Conservation (phyloP, 345 rosid species). For the Luvunga scandens region DNA sequence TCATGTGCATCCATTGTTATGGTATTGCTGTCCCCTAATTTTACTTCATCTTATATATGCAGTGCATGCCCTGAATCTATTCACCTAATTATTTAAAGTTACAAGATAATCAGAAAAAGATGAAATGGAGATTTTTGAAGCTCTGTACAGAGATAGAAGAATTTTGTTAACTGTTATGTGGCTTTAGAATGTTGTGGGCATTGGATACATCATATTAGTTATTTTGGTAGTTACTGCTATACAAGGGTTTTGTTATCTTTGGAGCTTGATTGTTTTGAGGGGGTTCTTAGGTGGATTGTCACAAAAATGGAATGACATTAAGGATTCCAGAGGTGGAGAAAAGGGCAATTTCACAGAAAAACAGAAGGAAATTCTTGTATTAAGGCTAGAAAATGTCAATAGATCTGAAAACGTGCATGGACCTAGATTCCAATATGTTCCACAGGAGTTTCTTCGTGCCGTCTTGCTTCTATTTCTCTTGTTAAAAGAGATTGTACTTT, state of each 20-base stretch:
- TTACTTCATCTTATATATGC: not conserved
- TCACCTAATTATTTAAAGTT: no score
- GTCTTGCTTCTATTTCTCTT: not conserved
- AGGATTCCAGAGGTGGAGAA: not conserved
- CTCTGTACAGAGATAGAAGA: not conserved
- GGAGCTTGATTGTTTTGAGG: not conserved
- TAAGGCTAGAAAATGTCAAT: not conserved
- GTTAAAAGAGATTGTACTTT: not conserved
- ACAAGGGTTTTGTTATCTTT: not conserved
- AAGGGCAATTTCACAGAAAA: not conserved
- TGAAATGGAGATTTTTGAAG: not conserved
- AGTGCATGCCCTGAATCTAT: not conserved
- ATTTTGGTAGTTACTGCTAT: not conserved
- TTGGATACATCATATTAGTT: not conserved
- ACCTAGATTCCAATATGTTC: not conserved
- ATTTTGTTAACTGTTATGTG: not conserved
- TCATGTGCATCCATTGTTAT: conserved; percentile 69
- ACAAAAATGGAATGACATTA: not conserved
- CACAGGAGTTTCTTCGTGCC: not conserved
- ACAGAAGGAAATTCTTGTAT: not conserved
- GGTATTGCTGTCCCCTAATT: conserved; percentile 43
- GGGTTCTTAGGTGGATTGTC: not conserved
- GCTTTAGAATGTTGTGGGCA: not conserved
- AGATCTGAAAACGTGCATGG: not conserved
- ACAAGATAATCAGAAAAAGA: not conserved